A percentile compares a stretch with the other conserved stretches of the same genome.
These are phyloP conservation scores for Diaporthe destruens DNA, from an alignment of 2,329 filamentous ascomycete species.

Conservation along the genomic window DNA sequence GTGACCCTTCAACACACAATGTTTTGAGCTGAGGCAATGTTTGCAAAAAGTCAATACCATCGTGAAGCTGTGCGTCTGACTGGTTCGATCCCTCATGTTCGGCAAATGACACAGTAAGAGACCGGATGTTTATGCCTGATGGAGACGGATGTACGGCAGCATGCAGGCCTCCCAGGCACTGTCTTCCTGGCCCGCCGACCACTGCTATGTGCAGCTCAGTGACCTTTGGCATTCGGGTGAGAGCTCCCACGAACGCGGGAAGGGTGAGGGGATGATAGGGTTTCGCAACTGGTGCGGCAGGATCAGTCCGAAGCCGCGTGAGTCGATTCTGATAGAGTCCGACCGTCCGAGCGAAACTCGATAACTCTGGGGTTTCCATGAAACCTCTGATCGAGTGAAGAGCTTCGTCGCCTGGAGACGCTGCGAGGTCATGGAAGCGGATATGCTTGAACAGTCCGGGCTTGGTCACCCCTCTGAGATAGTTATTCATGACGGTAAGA, in stretches of 20 bases:
- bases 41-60: not conserved
- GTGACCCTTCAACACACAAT: not conserved
- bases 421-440: not conserved
- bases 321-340: not conserved
- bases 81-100: fast-evolving
- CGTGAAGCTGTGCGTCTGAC: fast-evolving
- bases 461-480: not conserved
- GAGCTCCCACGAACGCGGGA: not conserved
- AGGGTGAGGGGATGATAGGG: not conserved
- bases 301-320: too few relatives aligned
- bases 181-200: not conserved
- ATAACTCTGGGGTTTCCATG: not conserved
- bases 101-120: not conserved
- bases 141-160: not conserved
- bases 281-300: not conserved
- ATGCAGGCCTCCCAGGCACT: not conserved
- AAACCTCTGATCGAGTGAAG: not conserved
- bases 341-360: not conserved
- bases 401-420: not conserved
- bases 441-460: not conserved
- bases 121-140: not conserved
- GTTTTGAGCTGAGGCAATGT: not conserved
- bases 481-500: not conserved
- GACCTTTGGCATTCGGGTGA: not conserved
- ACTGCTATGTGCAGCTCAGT: not conserved